phyloP scores from a whole-genome alignment of 2,329 filamentous ascomycete species.

The Ceratocystis destructans region DNA sequence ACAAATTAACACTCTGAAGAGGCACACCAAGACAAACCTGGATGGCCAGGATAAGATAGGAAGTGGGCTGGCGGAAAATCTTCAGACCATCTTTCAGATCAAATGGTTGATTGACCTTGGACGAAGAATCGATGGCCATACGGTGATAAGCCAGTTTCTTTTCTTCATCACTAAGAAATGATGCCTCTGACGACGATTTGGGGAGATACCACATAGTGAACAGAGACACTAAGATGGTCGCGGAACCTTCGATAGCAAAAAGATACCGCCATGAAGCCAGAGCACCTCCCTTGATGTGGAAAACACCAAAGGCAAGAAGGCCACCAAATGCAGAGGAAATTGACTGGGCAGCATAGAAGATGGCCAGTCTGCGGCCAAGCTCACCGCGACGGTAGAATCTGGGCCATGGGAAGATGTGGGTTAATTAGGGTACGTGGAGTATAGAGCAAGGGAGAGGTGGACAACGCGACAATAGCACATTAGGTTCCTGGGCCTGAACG shows the following conservation, averaged over 20 bases:
- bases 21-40: constrained; percentile 48
- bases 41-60: constrained; percentile 38
- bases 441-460: not conserved
- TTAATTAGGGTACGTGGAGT: not conserved
- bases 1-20: constrained; percentile 40
- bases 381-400: constrained; percentile 38
- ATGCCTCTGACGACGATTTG: constrained; percentile 46
- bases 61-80: constrained; percentile 38
- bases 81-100: constrained; percentile 36
- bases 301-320: constrained; percentile 35
- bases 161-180: constrained; percentile 52
- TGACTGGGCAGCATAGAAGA: constrained; percentile 65
- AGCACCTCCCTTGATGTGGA: constrained; percentile 31
- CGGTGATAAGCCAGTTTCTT: constrained; percentile 55
- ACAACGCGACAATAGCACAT: not conserved
- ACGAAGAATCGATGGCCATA: constrained; percentile 63
- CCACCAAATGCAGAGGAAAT: constrained; percentile 50
- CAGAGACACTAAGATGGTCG: constrained; percentile 46
- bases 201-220: constrained; percentile 61
- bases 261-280: constrained; percentile 36
- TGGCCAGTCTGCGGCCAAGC: constrained; percentile 35
- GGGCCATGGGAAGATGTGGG: too few relatives aligned
- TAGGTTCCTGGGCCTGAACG: not conserved
- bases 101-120: constrained; percentile 41
- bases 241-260: constrained; percentile 40